Percentiles rank a stretch among this genome's conserved stretches.
These are phyloP conservation scores for Trametes meyenii DNA, from an alignment of 768 basidiomycete species.

Conservation along the genomic window DNA sequence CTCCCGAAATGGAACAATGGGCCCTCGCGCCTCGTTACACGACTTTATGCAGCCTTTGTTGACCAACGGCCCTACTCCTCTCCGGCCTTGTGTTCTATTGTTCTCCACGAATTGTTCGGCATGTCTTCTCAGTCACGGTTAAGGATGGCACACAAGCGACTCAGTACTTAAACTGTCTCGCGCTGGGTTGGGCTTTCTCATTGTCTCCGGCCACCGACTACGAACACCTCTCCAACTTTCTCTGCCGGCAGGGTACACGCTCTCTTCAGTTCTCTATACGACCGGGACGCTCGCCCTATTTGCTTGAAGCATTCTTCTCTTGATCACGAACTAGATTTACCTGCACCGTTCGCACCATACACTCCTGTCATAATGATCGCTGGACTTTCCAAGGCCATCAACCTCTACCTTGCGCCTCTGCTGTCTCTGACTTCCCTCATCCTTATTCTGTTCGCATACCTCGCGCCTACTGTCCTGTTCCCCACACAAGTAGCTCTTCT, in stretches of 20 bases:
- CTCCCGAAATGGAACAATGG: slow-evolving; percentile 18
- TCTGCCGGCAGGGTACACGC: slow-evolving; percentile 25
- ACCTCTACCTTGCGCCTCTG: slow-evolving; percentile 67
- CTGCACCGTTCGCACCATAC: background rate
- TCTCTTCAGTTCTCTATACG: slow-evolving; percentile 2
- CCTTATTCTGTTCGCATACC: slow-evolving; percentile 65
- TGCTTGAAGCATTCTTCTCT: slow-evolving; percentile 1
- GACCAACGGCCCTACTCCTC: slow-evolving; percentile 1
- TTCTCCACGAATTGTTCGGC: slow-evolving; percentile 15
- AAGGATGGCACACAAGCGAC: slow-evolving; percentile 2
- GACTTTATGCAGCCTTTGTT: slow-evolving; percentile 5
- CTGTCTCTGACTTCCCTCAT: slow-evolving; percentile 67
- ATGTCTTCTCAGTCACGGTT: background rate
- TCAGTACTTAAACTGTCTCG: slow-evolving; percentile 16
- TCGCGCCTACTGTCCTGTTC: slow-evolving; percentile 66
- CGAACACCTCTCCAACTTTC: slow-evolving; percentile 7
- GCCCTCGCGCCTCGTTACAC: slow-evolving; percentile 18
- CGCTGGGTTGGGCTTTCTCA: slow-evolving; percentile 1
- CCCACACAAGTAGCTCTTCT: slow-evolving; percentile 66
- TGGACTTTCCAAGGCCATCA: slow-evolving; percentile 67
- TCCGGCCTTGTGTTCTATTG: slow-evolving; percentile 21
- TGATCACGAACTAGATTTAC: background rate
- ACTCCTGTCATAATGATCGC: slow-evolving; percentile 57
- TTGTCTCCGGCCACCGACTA: slow-evolving; percentile 11
- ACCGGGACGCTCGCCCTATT: background rate